Evolutionary conservation across 345 rosid species (phyloP).

Genomic region (Citrus reticulata): DNA sequence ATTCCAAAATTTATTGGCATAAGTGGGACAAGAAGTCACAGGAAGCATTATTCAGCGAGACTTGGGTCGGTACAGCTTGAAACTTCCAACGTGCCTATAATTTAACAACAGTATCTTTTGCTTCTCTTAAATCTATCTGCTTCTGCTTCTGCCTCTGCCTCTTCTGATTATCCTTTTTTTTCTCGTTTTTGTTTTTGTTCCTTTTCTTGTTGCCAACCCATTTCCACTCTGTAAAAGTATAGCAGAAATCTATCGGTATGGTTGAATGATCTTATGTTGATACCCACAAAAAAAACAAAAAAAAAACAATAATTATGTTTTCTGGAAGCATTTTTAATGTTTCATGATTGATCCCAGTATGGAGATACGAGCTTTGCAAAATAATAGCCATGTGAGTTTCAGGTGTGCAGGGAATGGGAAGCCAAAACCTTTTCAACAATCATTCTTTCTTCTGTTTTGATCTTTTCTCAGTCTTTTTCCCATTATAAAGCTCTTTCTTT

Average conservation of each 20-base stretch:
- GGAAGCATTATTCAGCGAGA: constrained; percentile 7
- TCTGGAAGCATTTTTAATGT: constrained; percentile 5
- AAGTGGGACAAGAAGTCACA: constrained; percentile 16
- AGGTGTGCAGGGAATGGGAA: constrained; percentile 27
- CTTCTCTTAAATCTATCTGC: not conserved
- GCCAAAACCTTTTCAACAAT: constrained; percentile 16
- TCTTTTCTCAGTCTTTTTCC: not conserved
- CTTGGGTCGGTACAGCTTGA: constrained; percentile 10
- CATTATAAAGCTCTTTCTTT: constrained; percentile 13
- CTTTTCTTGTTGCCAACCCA: constrained; percentile 21
- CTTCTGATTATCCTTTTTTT: not conserved
- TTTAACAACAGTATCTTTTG: not conserved
- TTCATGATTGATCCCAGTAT: constrained; percentile 19
- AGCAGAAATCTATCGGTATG: not conserved
- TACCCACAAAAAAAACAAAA: not conserved
- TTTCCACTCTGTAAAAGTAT: constrained; percentile 15
- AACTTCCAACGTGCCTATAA: constrained; percentile 23
- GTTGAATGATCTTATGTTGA: not conserved
- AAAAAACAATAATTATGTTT: not conserved
- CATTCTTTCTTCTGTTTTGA: constrained; percentile 14
- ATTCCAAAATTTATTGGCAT: not conserved
- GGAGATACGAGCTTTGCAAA: constrained; percentile 19
- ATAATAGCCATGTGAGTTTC: constrained; percentile 29
- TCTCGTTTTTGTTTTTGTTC: not conserved
- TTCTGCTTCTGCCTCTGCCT: not conserved